These are phyloP conservation scores for Sisymbrium altissimum DNA, from an alignment of 345 rosid genomes.

Conservation along the genomic window DNA sequence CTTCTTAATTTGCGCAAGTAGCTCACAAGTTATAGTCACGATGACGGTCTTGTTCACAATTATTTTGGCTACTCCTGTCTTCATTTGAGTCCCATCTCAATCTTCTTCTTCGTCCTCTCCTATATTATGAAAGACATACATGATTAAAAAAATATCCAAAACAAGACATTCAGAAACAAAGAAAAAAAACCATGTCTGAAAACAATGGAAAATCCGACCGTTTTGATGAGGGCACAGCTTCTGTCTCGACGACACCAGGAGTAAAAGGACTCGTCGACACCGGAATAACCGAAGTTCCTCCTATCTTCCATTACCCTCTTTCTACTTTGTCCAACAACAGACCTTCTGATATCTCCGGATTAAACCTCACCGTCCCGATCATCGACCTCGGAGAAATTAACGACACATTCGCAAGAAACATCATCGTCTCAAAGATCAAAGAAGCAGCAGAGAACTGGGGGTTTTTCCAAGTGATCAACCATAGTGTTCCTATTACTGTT, in stretches of 20 bases:
- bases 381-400: conserved; percentile 33
- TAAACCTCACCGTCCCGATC: conserved; percentile 30
- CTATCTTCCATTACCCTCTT: conserved; percentile 21
- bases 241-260: conserved; percentile 26
- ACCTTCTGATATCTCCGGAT: not conserved
- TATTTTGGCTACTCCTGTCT: too few species aligned
- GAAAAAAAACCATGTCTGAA: not conserved
- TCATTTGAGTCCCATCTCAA: too few species aligned
- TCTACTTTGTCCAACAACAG: conserved; percentile 1
- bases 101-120: too few species aligned
- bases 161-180: not conserved
- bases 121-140: too few species aligned
- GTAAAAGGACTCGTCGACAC: conserved; percentile 42
- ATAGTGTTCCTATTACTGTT: not conserved
- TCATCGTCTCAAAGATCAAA: conserved; percentile 12
- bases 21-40: too few species aligned
- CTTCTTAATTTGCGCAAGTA: too few species aligned
- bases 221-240: conserved; percentile 15
- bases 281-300: conserved; percentile 34
- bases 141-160: too few species aligned
- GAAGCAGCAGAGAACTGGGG: not conserved
- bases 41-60: too few species aligned
- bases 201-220: not conserved
- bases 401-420: not conserved
- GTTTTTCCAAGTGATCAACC: not conserved